Evolutionary conservation across 2,329 filamentous ascomycete species (phyloP), one percentile per base, ranked within the genome.

Genomic region (Aspergillus versicolor): DNA sequence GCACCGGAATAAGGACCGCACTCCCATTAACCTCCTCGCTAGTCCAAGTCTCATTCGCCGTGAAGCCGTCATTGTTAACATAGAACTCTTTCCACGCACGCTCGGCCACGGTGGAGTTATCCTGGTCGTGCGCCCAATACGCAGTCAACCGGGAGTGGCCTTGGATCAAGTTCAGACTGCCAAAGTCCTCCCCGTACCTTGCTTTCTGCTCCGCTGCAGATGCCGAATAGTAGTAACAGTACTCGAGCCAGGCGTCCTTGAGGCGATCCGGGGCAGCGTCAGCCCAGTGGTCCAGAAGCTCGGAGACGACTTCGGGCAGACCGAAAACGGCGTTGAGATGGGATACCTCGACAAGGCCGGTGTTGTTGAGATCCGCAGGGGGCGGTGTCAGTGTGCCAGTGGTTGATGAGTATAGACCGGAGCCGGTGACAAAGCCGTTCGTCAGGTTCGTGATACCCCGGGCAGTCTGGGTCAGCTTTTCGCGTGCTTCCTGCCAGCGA

Each of bases 271-370:
- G 81, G 0, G 78, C 60, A 2, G 79, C 75, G 1, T 75, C 72
- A 2, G 74, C 77, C 13, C 76, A 78, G 63, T 82, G 79, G 45
- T 83, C 77, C 2, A 82, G 72, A 1, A 84, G 63, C 60, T 87
- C 83, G 0, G 83, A 79, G 8, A 84, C 73, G 2, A 85, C 81
- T 66, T 87, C 84, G 0, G 81, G 75, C 0, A 86, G 72, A 2
- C 84, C 84, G 59, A 87, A 87, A 6, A 85, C 79, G 8, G 82
- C 81, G 0, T 79, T 80, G 1, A 87, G 73, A 61, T 86, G 84
- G 0, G 82, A 83, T 1, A 86, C 75, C 0, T 71, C 73, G 3
- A 53, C 42, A 5, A 53, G 34, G 5, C 83, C 84, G 2, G 69
- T 65, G 67, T 86, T 86, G 3, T 76, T 65, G 0, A 79, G 77